Evolutionary conservation across 495 filamentous ascomycete genomes (phyloP).

Genomic region (Platismatia glauca): DNA sequence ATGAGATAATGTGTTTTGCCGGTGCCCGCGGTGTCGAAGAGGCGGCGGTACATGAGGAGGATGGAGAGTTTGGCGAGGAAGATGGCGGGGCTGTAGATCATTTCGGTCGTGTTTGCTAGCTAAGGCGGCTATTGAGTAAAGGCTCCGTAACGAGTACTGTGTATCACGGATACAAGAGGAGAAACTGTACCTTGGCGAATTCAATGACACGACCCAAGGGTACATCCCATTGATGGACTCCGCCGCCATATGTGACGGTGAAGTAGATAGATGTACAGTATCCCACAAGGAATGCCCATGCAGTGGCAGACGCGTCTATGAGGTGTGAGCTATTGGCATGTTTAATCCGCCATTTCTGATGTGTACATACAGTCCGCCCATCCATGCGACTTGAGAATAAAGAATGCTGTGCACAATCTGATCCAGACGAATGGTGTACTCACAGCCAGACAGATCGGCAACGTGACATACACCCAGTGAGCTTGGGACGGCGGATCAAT

Average conservation of each 20-base stretch:
- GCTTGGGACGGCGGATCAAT: conserved; percentile 24
- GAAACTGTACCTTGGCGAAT: conserved; percentile 19
- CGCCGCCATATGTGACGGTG: conserved; percentile 12
- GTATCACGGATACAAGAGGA: no score
- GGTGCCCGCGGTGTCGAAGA: conserved; percentile 8
- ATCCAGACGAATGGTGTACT: conserved; percentile 28
- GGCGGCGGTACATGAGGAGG: conserved; percentile 14
- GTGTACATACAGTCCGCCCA: conserved; percentile 35
- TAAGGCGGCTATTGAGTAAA: not conserved
- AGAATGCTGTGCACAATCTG: conserved; percentile 32
- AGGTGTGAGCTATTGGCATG: not conserved
- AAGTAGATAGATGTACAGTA: not conserved
- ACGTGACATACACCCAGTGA: conserved; percentile 26
- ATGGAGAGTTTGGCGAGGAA: conserved; percentile 16
- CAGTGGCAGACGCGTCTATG: conserved; percentile 28
- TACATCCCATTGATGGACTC: conserved; percentile 31
- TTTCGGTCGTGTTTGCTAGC: not conserved
- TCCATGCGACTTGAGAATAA: conserved; percentile 31
- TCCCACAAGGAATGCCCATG: conserved; percentile 25
- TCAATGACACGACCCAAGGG: conserved; percentile 14
- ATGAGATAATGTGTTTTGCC: conserved; percentile 5
- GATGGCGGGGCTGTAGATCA: conserved; percentile 10
- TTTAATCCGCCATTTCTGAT: no score
- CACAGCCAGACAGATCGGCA: conserved; percentile 29
- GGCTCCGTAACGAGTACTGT: no score